phyloP scores from a whole-genome alignment of 2,329 filamentous ascomycete genomes.

The Fusarium begoniae region DNA sequence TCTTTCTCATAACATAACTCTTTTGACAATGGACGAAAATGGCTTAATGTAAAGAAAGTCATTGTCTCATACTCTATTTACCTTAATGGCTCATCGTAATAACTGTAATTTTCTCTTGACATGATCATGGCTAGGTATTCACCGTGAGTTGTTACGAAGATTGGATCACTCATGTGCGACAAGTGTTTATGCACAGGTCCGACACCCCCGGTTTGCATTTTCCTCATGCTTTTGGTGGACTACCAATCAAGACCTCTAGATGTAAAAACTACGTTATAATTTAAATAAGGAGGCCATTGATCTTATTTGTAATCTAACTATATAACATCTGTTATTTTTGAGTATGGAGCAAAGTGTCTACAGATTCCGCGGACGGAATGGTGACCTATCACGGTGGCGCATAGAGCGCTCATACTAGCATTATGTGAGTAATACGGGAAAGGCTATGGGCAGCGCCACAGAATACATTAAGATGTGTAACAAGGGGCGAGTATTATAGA shows the following conservation, averaged over 20 bases:
- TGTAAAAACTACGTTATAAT: rapidly evolving
- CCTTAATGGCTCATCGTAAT: rapidly evolving
- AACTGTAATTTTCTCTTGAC: not conserved
- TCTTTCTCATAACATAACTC: rapidly evolving
- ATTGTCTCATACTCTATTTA: not conserved
- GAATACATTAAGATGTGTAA: rapidly evolving
- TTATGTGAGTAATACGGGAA: not conserved
- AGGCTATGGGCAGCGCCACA: rapidly evolving
- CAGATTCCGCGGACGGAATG: not conserved
- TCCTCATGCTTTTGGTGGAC: rapidly evolving
- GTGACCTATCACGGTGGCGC: rapidly evolving
- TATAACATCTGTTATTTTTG: rapidly evolving
- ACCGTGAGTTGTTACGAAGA: no score
- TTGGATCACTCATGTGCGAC: no score
- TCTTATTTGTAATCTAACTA: rapidly evolving
- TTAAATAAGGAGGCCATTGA: not conserved
- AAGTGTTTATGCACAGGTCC: rapidly evolving
- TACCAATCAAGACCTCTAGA: not conserved
- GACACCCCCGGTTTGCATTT: no score
- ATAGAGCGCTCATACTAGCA: not conserved
- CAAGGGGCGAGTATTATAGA: no score
- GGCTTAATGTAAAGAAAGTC: not conserved
- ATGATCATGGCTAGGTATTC: not conserved
- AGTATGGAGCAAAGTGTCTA: rapidly evolving
- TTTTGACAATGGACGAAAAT: no score